phyloP scores from a whole-genome alignment of 441 rosid species.

The Macaranga tanarius region DNA sequence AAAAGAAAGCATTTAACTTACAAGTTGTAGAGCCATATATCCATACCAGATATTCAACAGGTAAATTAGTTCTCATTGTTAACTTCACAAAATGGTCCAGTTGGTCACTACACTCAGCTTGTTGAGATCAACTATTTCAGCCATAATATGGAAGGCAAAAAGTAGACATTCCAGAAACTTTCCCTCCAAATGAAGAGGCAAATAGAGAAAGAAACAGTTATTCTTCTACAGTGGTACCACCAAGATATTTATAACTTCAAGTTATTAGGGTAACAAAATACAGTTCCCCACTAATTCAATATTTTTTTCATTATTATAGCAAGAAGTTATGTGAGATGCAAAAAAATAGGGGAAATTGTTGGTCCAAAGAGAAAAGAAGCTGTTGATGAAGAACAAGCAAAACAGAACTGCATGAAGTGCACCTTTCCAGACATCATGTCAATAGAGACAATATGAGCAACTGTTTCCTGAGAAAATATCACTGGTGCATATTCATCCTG shows the following conservation, averaged over 20 bases:
- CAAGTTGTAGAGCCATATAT: not conserved
- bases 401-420: slow-evolving; percentile 19
- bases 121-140: not conserved
- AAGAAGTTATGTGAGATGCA: not conserved
- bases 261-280: slow-evolving; percentile 1
- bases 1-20: not conserved
- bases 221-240: not conserved
- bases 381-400: not conserved
- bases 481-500: slow-evolving; percentile 98
- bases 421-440: slow-evolving; percentile 99
- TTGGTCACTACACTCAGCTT: not conserved
- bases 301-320: not conserved
- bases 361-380: slow-evolving; percentile 9
- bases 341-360: not conserved
- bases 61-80: not conserved
- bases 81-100: not conserved
- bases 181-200: not conserved
- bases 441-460: slow-evolving; percentile 88
- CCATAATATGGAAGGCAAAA: not conserved
- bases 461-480: slow-evolving; percentile 93
- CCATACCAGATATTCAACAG: slow-evolving; percentile 5
- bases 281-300: not conserved
- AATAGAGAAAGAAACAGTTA: not conserved
- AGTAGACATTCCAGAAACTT: not conserved
- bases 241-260: not conserved